Evolutionary conservation across 371 early-diverging fungal genomes (phyloP), one percentile per base, ranked within the genome.

Genomic region (Haplosporangium sp.): DNA sequence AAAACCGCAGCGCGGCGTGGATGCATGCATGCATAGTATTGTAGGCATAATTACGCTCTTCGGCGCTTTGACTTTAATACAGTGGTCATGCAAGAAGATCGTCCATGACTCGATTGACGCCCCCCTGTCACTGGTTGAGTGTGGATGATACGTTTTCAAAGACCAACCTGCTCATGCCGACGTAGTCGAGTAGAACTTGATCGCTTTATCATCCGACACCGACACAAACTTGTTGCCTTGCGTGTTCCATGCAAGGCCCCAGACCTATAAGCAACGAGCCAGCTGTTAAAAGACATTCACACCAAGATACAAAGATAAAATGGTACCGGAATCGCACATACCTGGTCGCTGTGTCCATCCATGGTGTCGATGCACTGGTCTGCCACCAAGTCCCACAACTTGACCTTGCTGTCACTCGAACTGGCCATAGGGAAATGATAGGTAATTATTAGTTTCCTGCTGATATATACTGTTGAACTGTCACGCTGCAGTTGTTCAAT

Each of bases 291-390:
- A 38, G 18, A 45, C 23, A 46, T 8, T 38, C n/a, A 23, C 10
- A 2, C 2, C 20, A 51, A 5, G 11, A 23, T 51, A n/a, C 52
- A 60, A n/a, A 37, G 10, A 53, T n/a, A 48, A 2, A 47, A 18
- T 57, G n/a, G 37, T 18, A 18, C 38, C 12, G 6, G 2, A 1
- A 50, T 37, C 8, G 16, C 40, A n/a, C 37, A 47, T 84, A 87
- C 88, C 83, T 93, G 94, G 64, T 93, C 94, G 11, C 85, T 85
- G 64, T 94, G 94, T 0, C 86, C 85, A 68, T 93, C 93, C 69
- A 94, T 91, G 18, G 93, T 94, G 71, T 94, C 94, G 37, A 93
- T 74, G 67, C 93, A 92, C 45, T 91, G 89, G 58, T 90, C 83
- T 42, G 86, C 84, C 43, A 86, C 86, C 48, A 92, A 67, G 82